Evolutionary conservation across 2,329 filamentous ascomycete genomes (phyloP).

Genomic region (Nemania bipapillata): DNA sequence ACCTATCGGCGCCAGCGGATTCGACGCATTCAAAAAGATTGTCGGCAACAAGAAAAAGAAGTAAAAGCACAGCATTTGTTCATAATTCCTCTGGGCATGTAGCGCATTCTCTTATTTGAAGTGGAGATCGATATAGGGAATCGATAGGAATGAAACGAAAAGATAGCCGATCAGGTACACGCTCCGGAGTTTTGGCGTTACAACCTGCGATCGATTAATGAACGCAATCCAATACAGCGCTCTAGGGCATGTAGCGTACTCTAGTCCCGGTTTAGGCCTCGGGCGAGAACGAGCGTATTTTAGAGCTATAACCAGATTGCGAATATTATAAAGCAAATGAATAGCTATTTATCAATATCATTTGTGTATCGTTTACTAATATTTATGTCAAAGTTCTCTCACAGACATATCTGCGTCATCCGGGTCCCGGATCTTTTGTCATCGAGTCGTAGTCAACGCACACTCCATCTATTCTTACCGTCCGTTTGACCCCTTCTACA

Average conservation of each 20-base stretch:
- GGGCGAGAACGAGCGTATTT: neutral
- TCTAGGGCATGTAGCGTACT: neutral
- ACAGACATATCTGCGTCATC: no score
- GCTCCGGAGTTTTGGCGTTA: slow-evolving; percentile 29
- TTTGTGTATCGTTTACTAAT: neutral
- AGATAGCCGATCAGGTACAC: neutral
- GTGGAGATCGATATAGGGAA: neutral
- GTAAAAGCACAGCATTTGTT: slow-evolving; percentile 53
- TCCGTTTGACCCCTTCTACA: no score
- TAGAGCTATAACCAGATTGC: slow-evolving; percentile 6
- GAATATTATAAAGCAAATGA: neutral
- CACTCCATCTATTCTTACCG: no score
- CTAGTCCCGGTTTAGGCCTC: neutral
- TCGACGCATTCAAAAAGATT: slow-evolving; percentile 74
- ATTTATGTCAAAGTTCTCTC: neutral
- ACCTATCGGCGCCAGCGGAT: slow-evolving; percentile 70
- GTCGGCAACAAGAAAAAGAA: slow-evolving; percentile 67
- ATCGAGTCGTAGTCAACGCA: no score
- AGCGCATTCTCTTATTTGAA: neutral
- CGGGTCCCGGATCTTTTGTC: no score
- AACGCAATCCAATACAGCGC: neutral
- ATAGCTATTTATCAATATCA: neutral
- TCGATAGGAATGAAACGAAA: neutral
- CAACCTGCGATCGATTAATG: neutral
- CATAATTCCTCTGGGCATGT: neutral